Conservation (phyloP, 768 basidiomycete genomes). For the Exidia glandulosa region DNA sequence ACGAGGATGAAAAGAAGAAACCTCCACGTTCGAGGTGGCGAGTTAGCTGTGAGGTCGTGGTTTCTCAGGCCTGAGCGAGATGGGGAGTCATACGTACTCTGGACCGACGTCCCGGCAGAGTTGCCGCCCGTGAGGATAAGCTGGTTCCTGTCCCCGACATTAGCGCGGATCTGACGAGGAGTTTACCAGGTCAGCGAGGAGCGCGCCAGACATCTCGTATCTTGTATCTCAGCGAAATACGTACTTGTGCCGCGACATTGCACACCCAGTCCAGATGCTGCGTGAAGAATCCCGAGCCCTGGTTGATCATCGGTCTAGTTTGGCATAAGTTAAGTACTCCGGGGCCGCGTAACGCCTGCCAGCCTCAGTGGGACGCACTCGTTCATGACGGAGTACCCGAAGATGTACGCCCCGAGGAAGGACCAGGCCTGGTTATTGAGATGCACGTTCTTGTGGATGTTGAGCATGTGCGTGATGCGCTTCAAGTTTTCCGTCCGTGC, state of each 20-base stretch:
- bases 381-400: not conserved
- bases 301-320: not conserved
- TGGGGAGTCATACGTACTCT: not conserved
- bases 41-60: too few relatives aligned
- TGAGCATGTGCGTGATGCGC: not conserved
- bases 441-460: not conserved
- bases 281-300: not conserved
- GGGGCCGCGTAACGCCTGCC: not conserved
- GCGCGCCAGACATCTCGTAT: too few relatives aligned
- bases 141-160: not conserved
- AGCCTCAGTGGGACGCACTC: not conserved
- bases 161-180: not conserved
- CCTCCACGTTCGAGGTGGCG: too few relatives aligned
- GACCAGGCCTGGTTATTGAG: not conserved
- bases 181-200: too few relatives aligned
- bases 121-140: not conserved
- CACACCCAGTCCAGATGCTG: not conserved
- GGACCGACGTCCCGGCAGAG: not conserved
- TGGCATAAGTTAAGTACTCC: not conserved
- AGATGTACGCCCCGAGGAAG: not conserved
- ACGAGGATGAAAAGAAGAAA: not conserved
- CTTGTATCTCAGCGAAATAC: too few relatives aligned
- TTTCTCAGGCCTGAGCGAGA: not conserved
- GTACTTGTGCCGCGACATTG: not conserved
- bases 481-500: not conserved